Evolutionary conservation across 768 basidiomycete genomes (phyloP), one percentile per base, ranked within the genome.

Genomic region (Kwoniella pini): DNA sequence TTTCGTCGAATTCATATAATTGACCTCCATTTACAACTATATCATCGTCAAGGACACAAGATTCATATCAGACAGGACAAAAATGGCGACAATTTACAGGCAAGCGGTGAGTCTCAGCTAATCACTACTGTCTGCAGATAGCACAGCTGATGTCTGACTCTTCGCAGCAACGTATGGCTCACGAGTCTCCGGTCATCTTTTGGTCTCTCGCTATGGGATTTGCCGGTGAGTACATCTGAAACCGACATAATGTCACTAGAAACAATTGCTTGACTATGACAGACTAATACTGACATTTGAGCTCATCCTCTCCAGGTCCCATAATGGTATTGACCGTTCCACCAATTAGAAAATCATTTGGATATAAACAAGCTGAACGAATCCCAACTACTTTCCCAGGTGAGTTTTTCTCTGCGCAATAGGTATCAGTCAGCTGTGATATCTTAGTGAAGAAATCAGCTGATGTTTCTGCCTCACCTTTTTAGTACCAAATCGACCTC

Each of bases 181-280:
- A 95, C 80, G 91, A 95, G 80, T 85, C 84, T 71, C 91, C 91
- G 27, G 89, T 91, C 77, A 85, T 93, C 77, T 93, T 93, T 82
- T 95, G 87, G 80, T 91, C 91, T 11, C 82, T 86, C 75, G 79
- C 86, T 48, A 80, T 95, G 57, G 91, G 91, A 53, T 69, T 81
- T 57, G 82, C 72, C 52, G 77, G 77, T 78, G 57, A 43, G 77
- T 62, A n/a, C n/a, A n/a, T n/a, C n/a, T n/a, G n/a, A n/a, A n/a
- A n/a, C n/a, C n/a, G n/a, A n/a, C n/a, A n/a, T n/a, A n/a, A n/a
- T n/a, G n/a, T n/a, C n/a, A n/a, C n/a, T n/a, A n/a, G n/a, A n/a
- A n/a, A n/a, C 7, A 58, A 1, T 28, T 19, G 21, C 49, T 22
- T 36, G 13, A 0, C n/a, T n/a, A n/a, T n/a, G n/a, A n/a, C n/a